These are phyloP conservation scores for Alternaria consortialis DNA, from an alignment of 2,329 filamentous ascomycete genomes.

Conservation along the genomic window DNA sequence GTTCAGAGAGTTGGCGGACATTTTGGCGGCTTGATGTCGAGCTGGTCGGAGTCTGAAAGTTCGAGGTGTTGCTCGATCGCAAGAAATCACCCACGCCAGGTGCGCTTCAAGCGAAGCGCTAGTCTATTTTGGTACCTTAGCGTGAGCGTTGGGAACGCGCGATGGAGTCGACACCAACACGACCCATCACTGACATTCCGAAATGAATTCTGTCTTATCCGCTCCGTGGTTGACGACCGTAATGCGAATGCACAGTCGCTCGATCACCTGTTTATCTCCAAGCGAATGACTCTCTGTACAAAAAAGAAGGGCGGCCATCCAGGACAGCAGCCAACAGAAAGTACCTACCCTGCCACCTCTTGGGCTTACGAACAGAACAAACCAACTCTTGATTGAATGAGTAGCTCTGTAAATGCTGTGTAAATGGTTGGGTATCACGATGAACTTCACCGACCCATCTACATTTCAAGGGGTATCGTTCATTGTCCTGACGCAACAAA, in stretches of 20 bases:
- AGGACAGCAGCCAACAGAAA: no score
- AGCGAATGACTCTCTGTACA: no score
- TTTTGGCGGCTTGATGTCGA: slow-evolving; percentile 59
- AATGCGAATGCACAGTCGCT: not conserved
- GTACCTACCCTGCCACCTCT: not conserved
- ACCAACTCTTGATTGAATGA: not conserved
- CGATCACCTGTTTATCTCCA: not conserved
- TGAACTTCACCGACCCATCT: not conserved
- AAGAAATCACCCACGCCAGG: slow-evolving; percentile 8
- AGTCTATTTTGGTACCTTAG: slow-evolving; percentile 1
- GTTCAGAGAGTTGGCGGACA: slow-evolving; percentile 75
- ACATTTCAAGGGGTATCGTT: not conserved
- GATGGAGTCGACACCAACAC: not conserved
- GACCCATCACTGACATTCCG: not conserved
- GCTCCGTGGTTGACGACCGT: not conserved
- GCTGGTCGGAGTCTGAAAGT: slow-evolving; percentile 38
- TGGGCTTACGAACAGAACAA: not conserved
- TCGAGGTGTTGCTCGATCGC: slow-evolving; percentile 9
- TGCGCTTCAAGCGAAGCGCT: slow-evolving; percentile 16
- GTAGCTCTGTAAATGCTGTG: not conserved
- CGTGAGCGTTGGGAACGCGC: not conserved
- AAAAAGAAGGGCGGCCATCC: no score
- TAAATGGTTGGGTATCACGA: not conserved
- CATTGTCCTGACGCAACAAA: not conserved
- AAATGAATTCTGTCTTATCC: not conserved